These are phyloP conservation scores for Drosera capensis DNA, from an alignment of 148 eudicot genomes.

Conservation along the genomic window DNA sequence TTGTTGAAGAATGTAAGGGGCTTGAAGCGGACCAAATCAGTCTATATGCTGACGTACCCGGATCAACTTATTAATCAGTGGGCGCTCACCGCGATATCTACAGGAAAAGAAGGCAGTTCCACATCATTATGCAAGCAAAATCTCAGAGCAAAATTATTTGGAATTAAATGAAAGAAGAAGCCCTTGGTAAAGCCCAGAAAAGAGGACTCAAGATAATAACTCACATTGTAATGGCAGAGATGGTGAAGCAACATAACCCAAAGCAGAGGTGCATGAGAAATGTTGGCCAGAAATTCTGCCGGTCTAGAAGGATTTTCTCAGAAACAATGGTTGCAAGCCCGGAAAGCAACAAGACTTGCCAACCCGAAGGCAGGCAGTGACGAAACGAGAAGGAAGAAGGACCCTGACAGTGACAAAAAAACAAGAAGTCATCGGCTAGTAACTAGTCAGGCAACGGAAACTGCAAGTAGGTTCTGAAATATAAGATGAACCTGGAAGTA, in stretches of 20 bases:
- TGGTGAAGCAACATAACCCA: constrained; percentile 58
- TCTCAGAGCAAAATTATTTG: no score
- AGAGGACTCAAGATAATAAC: constrained; percentile 6
- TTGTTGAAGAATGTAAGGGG: no score
- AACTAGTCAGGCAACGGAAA: no score
- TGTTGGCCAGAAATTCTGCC: constrained; percentile 53
- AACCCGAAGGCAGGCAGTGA: constrained; percentile 83
- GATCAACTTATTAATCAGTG: constrained; percentile 54
- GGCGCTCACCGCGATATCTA: constrained; percentile 54
- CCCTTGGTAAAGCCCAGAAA: not conserved
- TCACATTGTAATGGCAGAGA: constrained; percentile 63
- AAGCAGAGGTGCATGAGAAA: constrained; percentile 56
- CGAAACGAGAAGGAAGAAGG: constrained; percentile 62
- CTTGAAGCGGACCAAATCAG: constrained; percentile 17
- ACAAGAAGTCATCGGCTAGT: constrained; percentile 3
- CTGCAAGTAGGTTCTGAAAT: no score
- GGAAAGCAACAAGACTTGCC: constrained; percentile 46
- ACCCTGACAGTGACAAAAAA: constrained; percentile 44
- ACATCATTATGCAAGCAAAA: no score
- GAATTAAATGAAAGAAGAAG: no score
- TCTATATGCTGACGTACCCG: constrained; percentile 63
- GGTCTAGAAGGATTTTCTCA: constrained; percentile 61
- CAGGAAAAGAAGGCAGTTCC: constrained; percentile 1
- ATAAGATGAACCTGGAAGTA: constrained; percentile 73
- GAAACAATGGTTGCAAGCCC: constrained; percentile 45